Percentiles rank a stretch among this genome's conserved stretches.
These are phyloP conservation scores for Cudoniella acicularis DNA, from an alignment of 495 filamentous ascomycete species.

Conservation along the genomic window DNA sequence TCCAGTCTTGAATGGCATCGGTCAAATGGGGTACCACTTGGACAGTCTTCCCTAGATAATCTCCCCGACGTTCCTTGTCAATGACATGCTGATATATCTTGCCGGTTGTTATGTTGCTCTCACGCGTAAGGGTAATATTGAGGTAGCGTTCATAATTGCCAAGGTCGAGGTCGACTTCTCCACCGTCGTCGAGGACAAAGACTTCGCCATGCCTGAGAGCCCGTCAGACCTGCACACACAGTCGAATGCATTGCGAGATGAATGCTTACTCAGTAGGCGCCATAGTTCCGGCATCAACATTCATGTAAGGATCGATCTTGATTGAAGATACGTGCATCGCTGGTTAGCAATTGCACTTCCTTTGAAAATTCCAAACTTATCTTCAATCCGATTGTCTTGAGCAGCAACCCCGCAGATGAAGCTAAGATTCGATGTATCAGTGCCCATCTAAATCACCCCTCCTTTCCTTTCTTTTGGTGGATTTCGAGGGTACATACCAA, in stretches of 20 bases:
- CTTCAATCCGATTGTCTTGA: slow-evolving; percentile 74
- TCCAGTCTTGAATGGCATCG: slow-evolving; percentile 88
- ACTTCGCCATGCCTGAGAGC: slow-evolving; percentile 33
- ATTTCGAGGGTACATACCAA: slow-evolving; percentile 46
- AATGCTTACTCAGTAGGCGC: slow-evolving; percentile 65
- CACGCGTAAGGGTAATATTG: slow-evolving; percentile 60
- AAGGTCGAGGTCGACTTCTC: slow-evolving; percentile 87
- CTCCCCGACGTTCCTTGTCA: slow-evolving; percentile 37
- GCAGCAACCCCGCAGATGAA: slow-evolving; percentile 68
- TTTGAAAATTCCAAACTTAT: slow-evolving; percentile 31
- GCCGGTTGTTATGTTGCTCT: slow-evolving; percentile 93
- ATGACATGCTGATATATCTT: slow-evolving; percentile 93
- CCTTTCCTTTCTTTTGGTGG: slow-evolving; percentile 22
- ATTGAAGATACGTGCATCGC: slow-evolving; percentile 35
- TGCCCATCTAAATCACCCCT: slow-evolving; percentile 19
- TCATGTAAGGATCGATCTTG: slow-evolving; percentile 84
- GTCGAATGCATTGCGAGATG: not conserved
- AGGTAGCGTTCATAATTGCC: slow-evolving; percentile 93
- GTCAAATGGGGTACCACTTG: slow-evolving; percentile 93
- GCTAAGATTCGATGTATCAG: slow-evolving; percentile 33
- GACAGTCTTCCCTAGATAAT: slow-evolving; percentile 86
- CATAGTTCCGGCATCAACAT: slow-evolving; percentile 75
- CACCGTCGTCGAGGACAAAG: slow-evolving; percentile 65
- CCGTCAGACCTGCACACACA: not conserved
- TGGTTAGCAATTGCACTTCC: slow-evolving; percentile 50